Conservation (phyloP, 2,329 filamentous ascomycete species). For the Cladosporium sphaerospermum region DNA sequence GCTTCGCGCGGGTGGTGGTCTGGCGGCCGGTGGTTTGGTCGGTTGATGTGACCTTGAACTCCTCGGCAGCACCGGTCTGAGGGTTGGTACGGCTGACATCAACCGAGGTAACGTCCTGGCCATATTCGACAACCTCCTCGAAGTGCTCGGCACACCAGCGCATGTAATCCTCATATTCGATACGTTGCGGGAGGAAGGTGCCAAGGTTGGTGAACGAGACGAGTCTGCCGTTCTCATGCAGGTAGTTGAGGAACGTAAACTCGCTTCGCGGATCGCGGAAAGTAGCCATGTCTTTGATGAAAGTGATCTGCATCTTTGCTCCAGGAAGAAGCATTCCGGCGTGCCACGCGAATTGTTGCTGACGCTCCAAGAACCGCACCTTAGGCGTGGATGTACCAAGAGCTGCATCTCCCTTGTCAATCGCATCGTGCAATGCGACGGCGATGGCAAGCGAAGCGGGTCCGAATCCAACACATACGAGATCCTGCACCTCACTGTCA, state of each 20-base stretch:
- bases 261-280: conserved; percentile 79
- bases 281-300: conserved; percentile 91
- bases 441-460: conserved; percentile 86
- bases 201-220: conserved; percentile 85
- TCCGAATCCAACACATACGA: conserved; percentile 88
- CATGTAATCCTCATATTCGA: conserved; percentile 94
- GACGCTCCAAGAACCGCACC: conserved; percentile 82
- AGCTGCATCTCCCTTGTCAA: conserved; percentile 41
- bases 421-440: conserved; percentile 77
- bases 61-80: conserved; percentile 49
- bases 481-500: conserved; percentile 65
- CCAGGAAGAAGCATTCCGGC: conserved; percentile 90
- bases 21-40: conserved; percentile 53
- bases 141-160: conserved; percentile 85
- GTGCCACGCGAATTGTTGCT: conserved; percentile 81
- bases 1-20: conserved; percentile 52
- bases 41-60: conserved; percentile 62
- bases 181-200: conserved; percentile 78
- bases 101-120: conserved; percentile 68
- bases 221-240: conserved; percentile 73
- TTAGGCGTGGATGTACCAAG: conserved; percentile 50
- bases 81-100: conserved; percentile 49
- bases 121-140: conserved; percentile 64
- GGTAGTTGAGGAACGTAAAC: conserved; percentile 95
- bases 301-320: conserved; percentile 95